Evolutionary conservation across 257 asterid species (phyloP).

Genomic region (Mentha longifolia): DNA sequence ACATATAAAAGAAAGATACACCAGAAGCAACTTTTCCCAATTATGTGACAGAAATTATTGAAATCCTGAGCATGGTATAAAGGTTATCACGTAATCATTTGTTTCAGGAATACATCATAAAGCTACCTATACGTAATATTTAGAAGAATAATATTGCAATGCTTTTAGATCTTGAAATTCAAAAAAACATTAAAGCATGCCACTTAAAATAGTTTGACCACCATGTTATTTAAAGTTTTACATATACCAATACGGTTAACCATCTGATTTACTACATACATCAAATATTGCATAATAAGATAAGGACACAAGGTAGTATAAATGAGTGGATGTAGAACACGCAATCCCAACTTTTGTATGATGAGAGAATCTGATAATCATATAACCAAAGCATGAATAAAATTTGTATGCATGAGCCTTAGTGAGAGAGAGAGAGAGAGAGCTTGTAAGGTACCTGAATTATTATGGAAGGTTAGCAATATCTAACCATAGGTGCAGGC

Average conservation of each 20-base stretch:
- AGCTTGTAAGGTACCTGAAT: conserved; percentile 24
- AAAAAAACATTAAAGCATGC: conserved; percentile 6
- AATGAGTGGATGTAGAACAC: conserved; percentile 6
- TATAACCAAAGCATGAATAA: conserved; percentile 9
- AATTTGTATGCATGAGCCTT: neutral
- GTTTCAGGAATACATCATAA: too few species aligned
- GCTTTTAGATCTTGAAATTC: neutral
- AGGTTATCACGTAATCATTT: too few species aligned
- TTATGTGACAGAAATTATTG: neutral
- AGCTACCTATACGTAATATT: too few species aligned
- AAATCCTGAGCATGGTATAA: neutral
- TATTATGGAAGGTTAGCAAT: conserved; percentile 15
- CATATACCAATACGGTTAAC: neutral
- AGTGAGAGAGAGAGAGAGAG: conserved; percentile 25
- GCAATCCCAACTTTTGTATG: neutral
- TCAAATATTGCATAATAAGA: neutral
- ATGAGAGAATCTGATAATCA: neutral
- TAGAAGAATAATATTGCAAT: too few species aligned
- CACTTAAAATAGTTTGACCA: conserved; percentile 10
- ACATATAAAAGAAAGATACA: neutral
- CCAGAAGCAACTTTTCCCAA: conserved; percentile 2
- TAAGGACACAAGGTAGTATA: neutral
- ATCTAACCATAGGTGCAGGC: conserved; percentile 24
- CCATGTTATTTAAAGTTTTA: neutral
- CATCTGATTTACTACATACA: neutral